These are phyloP conservation scores for Cyclostephanos invisitatus DNA, from an alignment of 108 stramenopile genomes.

Conservation along the genomic window DNA sequence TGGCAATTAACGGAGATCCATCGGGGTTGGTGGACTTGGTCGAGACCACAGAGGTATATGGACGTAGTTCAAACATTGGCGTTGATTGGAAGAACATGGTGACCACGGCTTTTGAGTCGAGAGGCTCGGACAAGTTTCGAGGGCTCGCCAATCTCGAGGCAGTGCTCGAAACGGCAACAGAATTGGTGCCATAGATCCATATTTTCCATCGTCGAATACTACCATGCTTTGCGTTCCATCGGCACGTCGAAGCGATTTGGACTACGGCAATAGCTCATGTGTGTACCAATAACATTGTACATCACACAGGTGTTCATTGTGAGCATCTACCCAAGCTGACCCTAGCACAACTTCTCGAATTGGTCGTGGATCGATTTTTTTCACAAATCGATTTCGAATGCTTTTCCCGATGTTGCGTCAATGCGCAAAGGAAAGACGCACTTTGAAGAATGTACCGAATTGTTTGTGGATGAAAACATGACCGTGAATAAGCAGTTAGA, in stretches of 20 bases:
- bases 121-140: constrained; percentile 73
- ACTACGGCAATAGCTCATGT: constrained; percentile 81
- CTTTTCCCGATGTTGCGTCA: constrained; percentile 74
- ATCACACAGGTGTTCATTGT: constrained; percentile 89
- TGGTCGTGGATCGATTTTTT: constrained; percentile 87
- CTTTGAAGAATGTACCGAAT: constrained; percentile 70
- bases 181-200: constrained; percentile 78
- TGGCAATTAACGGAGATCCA: constrained; percentile 74
- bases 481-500: constrained; percentile 77
- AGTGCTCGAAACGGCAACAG: constrained; percentile 78
- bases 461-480: constrained; percentile 64
- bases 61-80: constrained; percentile 83
- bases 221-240: constrained; percentile 84
- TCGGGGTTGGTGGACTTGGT: constrained; percentile 87
- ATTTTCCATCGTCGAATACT: constrained; percentile 83
- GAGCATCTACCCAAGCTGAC: constrained; percentile 75
- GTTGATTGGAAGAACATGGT: constrained; percentile 64
- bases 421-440: constrained; percentile 69
- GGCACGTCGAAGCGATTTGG: constrained; percentile 88
- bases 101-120: constrained; percentile 71
- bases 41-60: constrained; percentile 86
- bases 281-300: constrained; percentile 78
- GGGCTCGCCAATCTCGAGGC: constrained; percentile 63
- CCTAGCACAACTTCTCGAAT: constrained; percentile 82
- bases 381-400: constrained; percentile 80